A percentile compares a stretch with the other conserved stretches of the same genome.
Conservation (phyloP, 2,329 filamentous ascomycete species). For the Capronia coronata region DNA sequence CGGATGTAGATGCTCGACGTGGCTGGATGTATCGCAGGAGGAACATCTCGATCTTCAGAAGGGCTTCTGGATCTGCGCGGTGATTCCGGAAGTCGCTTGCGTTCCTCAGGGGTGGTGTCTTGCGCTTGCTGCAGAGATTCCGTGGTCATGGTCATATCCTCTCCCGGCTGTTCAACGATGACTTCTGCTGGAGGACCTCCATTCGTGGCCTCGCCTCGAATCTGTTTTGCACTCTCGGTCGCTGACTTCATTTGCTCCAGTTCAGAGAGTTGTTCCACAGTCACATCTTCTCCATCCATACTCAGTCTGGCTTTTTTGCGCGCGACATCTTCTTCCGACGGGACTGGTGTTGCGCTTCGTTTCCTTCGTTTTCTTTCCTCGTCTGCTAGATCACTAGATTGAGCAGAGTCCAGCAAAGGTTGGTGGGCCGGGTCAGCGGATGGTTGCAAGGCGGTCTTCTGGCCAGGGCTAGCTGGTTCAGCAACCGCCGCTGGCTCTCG, state of each 20-base stretch:
- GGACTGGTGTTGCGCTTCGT: conserved; percentile 57
- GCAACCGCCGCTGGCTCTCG: neutral
- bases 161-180: conserved; percentile 25
- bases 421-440: neutral
- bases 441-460: neutral
- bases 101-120: neutral
- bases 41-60: conserved; percentile 37
- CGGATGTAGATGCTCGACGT: conserved; percentile 80
- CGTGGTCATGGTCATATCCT: conserved; percentile 31
- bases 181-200: neutral
- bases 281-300: conserved; percentile 16
- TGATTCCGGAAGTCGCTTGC: conserved; percentile 7
- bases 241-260: conserved; percentile 19
- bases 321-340: conserved; percentile 48
- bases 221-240: conserved; percentile 26
- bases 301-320: conserved; percentile 51
- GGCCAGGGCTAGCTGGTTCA: neutral
- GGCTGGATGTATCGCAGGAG: conserved; percentile 61
- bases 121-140: neutral
- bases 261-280: conserved; percentile 23
- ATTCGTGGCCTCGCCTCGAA: conserved; percentile 4
- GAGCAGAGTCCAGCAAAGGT: conserved; percentile 5
- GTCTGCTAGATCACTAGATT: conserved; percentile 36
- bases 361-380: conserved; percentile 62
- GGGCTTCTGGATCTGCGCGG: conserved; percentile 25